A percentile compares a stretch with the other conserved stretches of the same genome.
These are phyloP conservation scores for Fomitiporia mediterranea DNA, from an alignment of 1,284 basidiomycete species.

Conservation along the genomic window DNA sequence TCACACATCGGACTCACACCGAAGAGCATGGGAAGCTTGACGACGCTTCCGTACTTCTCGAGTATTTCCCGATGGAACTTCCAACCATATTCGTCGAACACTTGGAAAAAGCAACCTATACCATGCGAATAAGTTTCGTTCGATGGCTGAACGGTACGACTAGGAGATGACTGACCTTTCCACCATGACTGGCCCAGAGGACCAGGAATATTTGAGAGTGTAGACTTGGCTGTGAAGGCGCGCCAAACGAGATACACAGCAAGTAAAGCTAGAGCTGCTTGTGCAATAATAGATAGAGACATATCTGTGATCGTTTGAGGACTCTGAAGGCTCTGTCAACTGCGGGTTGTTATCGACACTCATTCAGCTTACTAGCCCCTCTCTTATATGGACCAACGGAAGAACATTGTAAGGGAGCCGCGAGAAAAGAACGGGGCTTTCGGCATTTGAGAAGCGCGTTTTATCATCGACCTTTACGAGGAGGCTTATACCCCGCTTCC, in stretches of 20 bases:
- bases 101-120: conserved; percentile 9
- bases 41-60: conserved; percentile 20
- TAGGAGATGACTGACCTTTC: conserved; percentile 6
- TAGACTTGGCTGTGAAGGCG: neutral
- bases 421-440: neutral
- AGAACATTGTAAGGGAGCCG: neutral
- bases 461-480: too few relatives aligned
- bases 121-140: neutral
- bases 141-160: neutral
- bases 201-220: conserved; percentile 12
- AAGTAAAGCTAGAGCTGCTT: neutral
- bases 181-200: conserved; percentile 11
- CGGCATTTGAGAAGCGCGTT: too few relatives aligned
- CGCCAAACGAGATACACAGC: conserved; percentile 5
- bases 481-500: too few relatives aligned
- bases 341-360: neutral
- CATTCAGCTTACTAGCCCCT: too few relatives aligned
- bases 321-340: too few relatives aligned
- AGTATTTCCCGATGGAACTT: conserved; percentile 20
- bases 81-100: conserved; percentile 11
- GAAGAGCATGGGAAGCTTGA: conserved; percentile 19
- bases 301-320: neutral
- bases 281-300: neutral
- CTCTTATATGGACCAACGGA: neutral
- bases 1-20: conserved; percentile 22